Conservation (phyloP, 345 rosid genomes). For the Citrus unshiu region DNA sequence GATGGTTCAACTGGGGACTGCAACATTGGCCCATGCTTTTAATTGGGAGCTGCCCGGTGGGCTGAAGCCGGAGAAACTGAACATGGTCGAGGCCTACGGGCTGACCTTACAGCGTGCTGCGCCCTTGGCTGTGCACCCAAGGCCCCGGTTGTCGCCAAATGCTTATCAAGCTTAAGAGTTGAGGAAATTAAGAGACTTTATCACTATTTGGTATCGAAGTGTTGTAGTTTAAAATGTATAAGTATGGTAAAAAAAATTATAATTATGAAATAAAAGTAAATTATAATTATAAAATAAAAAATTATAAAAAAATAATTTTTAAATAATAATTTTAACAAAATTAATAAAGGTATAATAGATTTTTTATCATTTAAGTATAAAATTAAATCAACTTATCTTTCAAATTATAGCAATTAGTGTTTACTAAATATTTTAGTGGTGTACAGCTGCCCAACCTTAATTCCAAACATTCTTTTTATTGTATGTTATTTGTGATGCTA, state of each 20-base stretch:
- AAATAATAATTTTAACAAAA: no score
- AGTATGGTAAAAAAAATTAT: no score
- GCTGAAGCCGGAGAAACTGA: slow-evolving; percentile 43
- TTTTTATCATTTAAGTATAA: no score
- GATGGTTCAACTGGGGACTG: slow-evolving; percentile 59
- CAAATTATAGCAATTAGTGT: fast-evolving
- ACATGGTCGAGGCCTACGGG: slow-evolving; percentile 81
- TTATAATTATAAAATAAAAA: no score
- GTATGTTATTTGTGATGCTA: neutral
- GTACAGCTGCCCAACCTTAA: fast-evolving
- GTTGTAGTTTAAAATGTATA: no score
- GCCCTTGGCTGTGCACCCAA: slow-evolving; percentile 62
- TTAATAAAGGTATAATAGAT: no score
- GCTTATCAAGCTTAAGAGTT: slow-evolving; percentile 18
- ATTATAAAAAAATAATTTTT: no score
- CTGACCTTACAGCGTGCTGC: slow-evolving; percentile 61
- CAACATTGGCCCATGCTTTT: slow-evolving; percentile 63
- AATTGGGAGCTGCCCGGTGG: slow-evolving; percentile 67
- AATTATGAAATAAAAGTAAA: no score
- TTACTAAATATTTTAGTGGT: fast-evolving
- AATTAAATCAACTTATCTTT: no score
- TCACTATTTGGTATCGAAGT: no score
- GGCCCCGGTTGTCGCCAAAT: slow-evolving; percentile 37
- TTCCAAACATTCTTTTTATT: no score
- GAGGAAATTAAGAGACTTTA: no score